Evolutionary conservation across 495 filamentous ascomycete species (phyloP), one percentile per base, ranked within the genome.

Genomic region (Aspergillus cristatus): DNA sequence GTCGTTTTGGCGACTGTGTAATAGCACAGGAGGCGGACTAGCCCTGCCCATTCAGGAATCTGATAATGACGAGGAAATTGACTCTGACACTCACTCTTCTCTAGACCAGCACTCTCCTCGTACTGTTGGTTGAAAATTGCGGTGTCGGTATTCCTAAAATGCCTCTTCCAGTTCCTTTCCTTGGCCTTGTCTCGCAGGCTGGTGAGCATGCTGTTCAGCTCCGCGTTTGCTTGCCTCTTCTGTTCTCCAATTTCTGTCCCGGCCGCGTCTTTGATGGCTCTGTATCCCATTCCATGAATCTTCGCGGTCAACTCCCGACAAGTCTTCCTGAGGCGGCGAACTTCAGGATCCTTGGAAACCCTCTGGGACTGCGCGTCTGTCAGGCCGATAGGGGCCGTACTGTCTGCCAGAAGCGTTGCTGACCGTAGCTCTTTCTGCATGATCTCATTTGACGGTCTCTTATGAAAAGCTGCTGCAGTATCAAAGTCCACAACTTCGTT

Each of bases 401-500:
- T 38, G 28, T 44, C 41, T 5, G 26, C 28, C 1, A 33, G 22
- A 12, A 44, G 14, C n/a, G 14, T 44, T 7, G 18, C 18, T 3
- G 34, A 24, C 16, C 28, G 11, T 6, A 33, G 26, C 29, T 35
- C 28, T 14, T 28, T 46, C 15, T 41, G 38, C 3, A 46, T 24
- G 4, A 26, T 38, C 29, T 46, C 38, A 31, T 46, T 40, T 1
- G 38, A 46, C 7, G 38, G 14, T 7, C 38, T 31, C 15, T 18
- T 18, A 12, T 35, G 26, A 25, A 46, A 46, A 1, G 38, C 32
- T 6, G 38, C 38, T 2, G 37, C 30, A 5, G 38, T 46, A 18
- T 46, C 31, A 36, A 41, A 46, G 12, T 40, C 14, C 14, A 46
- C 38, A 2, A 30, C 31, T 22, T 35, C 2, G 13, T 46, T 40